phyloP scores from a whole-genome alignment of 208 protist genomes.

The Balamuthia mandrillaris region DNA sequence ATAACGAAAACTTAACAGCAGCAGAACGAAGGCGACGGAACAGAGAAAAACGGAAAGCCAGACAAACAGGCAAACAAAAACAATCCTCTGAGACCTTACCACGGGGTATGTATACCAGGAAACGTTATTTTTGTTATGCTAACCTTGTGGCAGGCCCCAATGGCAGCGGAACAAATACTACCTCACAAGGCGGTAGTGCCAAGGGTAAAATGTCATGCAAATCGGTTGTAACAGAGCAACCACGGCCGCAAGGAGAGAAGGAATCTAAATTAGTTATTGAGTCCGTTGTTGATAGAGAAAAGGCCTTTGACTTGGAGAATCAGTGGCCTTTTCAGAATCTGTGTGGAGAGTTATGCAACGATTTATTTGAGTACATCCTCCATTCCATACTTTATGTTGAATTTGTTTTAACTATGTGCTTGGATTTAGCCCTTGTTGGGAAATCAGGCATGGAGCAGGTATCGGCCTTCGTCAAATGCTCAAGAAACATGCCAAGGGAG shows the following conservation, averaged over 20 bases:
- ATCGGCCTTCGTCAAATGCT: constrained; percentile 72
- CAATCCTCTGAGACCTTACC: neutral
- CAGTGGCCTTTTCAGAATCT: constrained; percentile 72
- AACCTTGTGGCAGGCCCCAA: neutral
- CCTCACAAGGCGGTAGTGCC: neutral
- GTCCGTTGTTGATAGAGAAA: constrained; percentile 35
- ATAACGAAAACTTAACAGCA: neutral
- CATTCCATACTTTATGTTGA: neutral
- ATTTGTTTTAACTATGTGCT: no score
- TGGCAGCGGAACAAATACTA: neutral
- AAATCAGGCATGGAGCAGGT: constrained; percentile 71
- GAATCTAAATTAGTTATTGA: constrained; percentile 70
- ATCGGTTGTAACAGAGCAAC: constrained; percentile 50
- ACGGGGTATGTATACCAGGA: neutral
- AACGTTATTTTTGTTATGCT: neutral
- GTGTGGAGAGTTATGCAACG: constrained; percentile 55
- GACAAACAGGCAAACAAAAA: neutral
- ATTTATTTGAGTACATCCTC: constrained; percentile 55
- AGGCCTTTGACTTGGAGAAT: constrained; percentile 28
- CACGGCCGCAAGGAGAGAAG: constrained; percentile 9
- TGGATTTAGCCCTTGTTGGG: constrained; percentile 63
- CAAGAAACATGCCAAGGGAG: constrained; percentile 55
- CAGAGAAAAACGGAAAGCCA: neutral
- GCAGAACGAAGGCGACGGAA: neutral
- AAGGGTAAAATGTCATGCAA: no score